Evolutionary conservation across 2,329 filamentous ascomycete genomes (phyloP).

Genomic region (Microthyrium microscopicum): DNA sequence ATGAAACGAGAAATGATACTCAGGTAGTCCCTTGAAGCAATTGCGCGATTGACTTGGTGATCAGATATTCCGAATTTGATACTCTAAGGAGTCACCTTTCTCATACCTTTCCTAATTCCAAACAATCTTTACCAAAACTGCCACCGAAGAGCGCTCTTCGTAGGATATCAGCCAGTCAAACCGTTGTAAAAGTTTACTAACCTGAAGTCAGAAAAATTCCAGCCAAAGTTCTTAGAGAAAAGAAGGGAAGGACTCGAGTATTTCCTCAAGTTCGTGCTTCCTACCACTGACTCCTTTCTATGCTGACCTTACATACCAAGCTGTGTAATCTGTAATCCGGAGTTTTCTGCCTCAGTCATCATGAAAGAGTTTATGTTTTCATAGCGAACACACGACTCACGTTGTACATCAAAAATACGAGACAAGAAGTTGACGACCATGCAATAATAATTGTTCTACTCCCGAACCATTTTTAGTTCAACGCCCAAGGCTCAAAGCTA

Average conservation of each 20-base stretch:
- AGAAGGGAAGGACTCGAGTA: constrained; percentile 71
- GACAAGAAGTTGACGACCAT: no score
- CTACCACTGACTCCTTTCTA: constrained; percentile 1
- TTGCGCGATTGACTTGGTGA: constrained; percentile 9
- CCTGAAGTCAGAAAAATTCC: constrained; percentile 35
- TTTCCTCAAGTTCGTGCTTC: constrained; percentile 64
- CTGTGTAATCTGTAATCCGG: no score
- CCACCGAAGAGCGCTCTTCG: constrained; percentile 85
- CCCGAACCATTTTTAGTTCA: no score
- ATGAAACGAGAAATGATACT: constrained; percentile 40
- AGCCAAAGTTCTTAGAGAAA: constrained; percentile 70
- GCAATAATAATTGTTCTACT: no score
- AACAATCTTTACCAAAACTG: constrained; percentile 70
- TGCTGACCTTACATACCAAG: no score
- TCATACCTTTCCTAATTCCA: constrained; percentile 67
- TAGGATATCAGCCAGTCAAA: constrained; percentile 24
- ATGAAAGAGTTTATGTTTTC: no score
- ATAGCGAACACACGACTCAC: no score
- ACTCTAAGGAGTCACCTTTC: constrained; percentile 58
- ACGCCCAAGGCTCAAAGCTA: no score
- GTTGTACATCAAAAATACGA: no score
- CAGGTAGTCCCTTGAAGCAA: constrained; percentile 12
- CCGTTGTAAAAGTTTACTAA: constrained; percentile 1
- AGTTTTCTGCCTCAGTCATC: no score
- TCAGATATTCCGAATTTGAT: constrained; percentile 83